Evolutionary conservation across 805 yeast genomes (phyloP).

Genomic region (Kodamaea neixiangensis): DNA sequence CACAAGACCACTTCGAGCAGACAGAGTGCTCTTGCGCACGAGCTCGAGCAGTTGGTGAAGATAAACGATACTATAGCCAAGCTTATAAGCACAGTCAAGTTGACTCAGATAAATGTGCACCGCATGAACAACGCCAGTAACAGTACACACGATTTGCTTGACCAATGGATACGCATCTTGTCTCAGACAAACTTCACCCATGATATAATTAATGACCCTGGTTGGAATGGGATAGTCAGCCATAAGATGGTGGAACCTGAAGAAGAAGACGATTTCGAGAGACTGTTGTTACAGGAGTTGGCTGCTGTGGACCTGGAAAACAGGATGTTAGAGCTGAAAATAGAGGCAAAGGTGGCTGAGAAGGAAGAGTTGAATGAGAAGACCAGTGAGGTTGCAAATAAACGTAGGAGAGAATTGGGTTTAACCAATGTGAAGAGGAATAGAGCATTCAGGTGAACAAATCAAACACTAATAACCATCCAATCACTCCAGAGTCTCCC

Average conservation of each 20-base stretch:
- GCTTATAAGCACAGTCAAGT: slow-evolving; percentile 30
- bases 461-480: background rate
- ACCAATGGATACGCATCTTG: slow-evolving; percentile 61
- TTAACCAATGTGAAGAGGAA: slow-evolving; percentile 12
- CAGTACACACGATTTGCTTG: slow-evolving; percentile 51
- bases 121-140: slow-evolving; percentile 44
- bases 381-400: slow-evolving; percentile 14
- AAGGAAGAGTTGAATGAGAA: slow-evolving; percentile 12
- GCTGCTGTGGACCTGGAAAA: slow-evolving; percentile 30
- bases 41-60: slow-evolving; percentile 31
- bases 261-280: slow-evolving; percentile 24
- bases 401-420: slow-evolving; percentile 28
- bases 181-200: slow-evolving; percentile 61
- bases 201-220: slow-evolving; percentile 44
- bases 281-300: slow-evolving; percentile 28
- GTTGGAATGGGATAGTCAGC: slow-evolving; percentile 36
- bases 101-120: slow-evolving; percentile 30
- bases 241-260: slow-evolving; percentile 12
- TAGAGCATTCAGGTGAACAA: slow-evolving; percentile 7
- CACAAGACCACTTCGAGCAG: background rate
- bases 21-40: slow-evolving; percentile 23
- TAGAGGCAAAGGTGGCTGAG: slow-evolving; percentile 21
- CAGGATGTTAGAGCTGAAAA: slow-evolving; percentile 18
- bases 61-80: slow-evolving; percentile 35
- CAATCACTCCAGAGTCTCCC: too few relatives aligned